Conservation (phyloP, 768 basidiomycete species). For the Chalciporus piperatus region DNA sequence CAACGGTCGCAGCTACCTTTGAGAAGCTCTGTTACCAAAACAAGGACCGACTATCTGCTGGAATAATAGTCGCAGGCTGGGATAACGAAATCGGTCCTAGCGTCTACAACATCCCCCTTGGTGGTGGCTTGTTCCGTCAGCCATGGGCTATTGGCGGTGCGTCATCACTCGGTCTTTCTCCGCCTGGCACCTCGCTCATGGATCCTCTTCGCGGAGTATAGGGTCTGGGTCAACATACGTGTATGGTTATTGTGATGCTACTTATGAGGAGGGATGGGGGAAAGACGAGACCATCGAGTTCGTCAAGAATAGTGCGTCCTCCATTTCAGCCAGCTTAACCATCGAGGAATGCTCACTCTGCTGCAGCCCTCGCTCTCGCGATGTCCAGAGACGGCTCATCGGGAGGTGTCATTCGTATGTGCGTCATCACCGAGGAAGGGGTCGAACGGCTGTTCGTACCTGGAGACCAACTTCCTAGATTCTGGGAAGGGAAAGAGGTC, state of each 20-base stretch:
- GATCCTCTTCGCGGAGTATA: slow-evolving; percentile 27
- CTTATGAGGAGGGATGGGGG: slow-evolving; percentile 89
- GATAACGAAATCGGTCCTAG: slow-evolving; percentile 87
- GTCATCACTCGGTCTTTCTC: slow-evolving; percentile 18
- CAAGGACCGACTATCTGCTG: slow-evolving; percentile 85
- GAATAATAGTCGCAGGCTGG: slow-evolving; percentile 99
- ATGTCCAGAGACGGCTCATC: slow-evolving; percentile 99
- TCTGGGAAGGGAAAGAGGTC: slow-evolving; percentile 86
- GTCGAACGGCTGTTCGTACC: slow-evolving; percentile 93
- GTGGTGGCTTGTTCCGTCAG: slow-evolving; percentile 94
- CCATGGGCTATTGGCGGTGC: slow-evolving; percentile 98
- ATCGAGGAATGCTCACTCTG: slow-evolving; percentile 2
- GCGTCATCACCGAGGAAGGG: slow-evolving; percentile 88
- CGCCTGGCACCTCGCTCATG: not conserved
- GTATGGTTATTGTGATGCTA: slow-evolving; percentile 99
- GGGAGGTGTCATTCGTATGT: slow-evolving; percentile 96
- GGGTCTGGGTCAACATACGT: slow-evolving; percentile 97
- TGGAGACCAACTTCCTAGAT: slow-evolving; percentile 82
- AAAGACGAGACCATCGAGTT: slow-evolving; percentile 89
- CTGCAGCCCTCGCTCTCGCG: slow-evolving; percentile 82
- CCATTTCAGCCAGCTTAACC: not conserved
- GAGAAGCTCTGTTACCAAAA: slow-evolving; percentile 89
- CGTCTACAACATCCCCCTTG: slow-evolving; percentile 96
- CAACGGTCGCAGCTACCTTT: slow-evolving; percentile 78
- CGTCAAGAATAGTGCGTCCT: slow-evolving; percentile 86